Evolutionary conservation across 768 basidiomycete species (phyloP), one percentile per base, ranked within the genome.

Genomic region (Amanita inopinata): DNA sequence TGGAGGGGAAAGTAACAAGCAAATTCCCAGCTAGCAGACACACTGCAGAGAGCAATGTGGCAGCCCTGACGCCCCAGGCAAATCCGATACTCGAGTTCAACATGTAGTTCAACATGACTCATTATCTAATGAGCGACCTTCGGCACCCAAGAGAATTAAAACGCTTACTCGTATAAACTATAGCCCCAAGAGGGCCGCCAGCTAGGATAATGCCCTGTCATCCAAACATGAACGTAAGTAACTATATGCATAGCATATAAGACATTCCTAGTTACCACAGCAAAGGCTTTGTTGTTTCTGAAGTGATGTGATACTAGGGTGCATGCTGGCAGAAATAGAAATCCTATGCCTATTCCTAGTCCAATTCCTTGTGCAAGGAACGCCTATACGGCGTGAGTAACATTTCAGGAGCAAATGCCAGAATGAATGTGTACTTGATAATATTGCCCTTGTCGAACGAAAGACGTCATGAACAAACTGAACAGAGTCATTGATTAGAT

Each of bases 311-410:
- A 62, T 20, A 70, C 46, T 22, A 74, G 57, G 1, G 64, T 62
- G 40, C 73, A 49, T n/a, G 60, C 59, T 1, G 74, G 74, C 5
- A 70, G 51, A 45, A 64, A 70, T 12, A 67, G 52, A 14, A 72
- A 40, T 0, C 73, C 74, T 3, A 60, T 54, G 11, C 64, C 65
- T 4, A 73, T 51, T 1, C 74, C 74, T 33, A 67, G 58, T 1
- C 67, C 71, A 4, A 74, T 45, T n/a, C 66, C 72, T 54, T 76
- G 71, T 0, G 65, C 49, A 10, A 76, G 60, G 51, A 73, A 70
- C 11, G 65, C 52, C 57, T 70, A 54, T 39, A n/a, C 19, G 42
- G 5, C 23, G 9, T 40, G 11, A 31, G n/a, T 17, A 12, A 37
- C 9, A 23, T 37, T 9, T 23, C n/a, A 12, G 19, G 15, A 22